These are phyloP conservation scores for Metroxylon sagu DNA, from an alignment of 176 grass and related monocot genomes.

Conservation along the genomic window DNA sequence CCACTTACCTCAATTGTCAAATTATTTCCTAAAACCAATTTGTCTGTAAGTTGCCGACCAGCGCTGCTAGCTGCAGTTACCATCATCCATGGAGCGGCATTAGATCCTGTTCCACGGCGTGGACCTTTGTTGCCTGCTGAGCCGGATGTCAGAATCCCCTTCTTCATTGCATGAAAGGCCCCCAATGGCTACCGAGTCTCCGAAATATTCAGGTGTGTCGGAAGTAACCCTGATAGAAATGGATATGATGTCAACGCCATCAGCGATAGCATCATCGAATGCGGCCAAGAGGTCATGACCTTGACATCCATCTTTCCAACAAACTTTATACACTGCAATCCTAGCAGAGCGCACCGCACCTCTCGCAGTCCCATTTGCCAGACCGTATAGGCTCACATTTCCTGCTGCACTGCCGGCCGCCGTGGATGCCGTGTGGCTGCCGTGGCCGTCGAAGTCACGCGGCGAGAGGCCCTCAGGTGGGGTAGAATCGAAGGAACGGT, in stretches of 20 bases:
- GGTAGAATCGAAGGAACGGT: background rate
- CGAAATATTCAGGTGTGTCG: background rate
- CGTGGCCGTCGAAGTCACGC: slow-evolving; percentile 22
- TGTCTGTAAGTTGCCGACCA: slow-evolving; percentile 18
- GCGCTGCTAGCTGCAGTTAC: slow-evolving; percentile 23
- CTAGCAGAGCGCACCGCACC: slow-evolving; percentile 30
- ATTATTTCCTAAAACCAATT: slow-evolving; percentile 19
- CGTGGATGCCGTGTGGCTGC: slow-evolving; percentile 31
- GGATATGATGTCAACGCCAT: slow-evolving; percentile 38
- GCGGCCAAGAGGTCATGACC: slow-evolving; percentile 28
- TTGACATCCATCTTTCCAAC: slow-evolving; percentile 6
- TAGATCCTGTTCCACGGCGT: background rate
- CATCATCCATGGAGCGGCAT: slow-evolving; percentile 32
- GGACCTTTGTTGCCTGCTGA: slow-evolving; percentile 13
- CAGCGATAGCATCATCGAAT: slow-evolving; percentile 34
- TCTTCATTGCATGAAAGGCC: slow-evolving; percentile 32
- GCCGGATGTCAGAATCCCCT: slow-evolving; percentile 16
- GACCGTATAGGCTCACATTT: slow-evolving; percentile 13
- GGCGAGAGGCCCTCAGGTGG: slow-evolving; percentile 6
- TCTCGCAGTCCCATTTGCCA: slow-evolving; percentile 7
- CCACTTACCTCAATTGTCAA: slow-evolving; percentile 3
- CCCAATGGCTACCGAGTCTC: slow-evolving; percentile 18
- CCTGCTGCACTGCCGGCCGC: slow-evolving; percentile 12
- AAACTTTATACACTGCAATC: slow-evolving; percentile 35
- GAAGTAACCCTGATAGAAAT: slow-evolving; percentile 3